Evolutionary conservation across 2,329 filamentous ascomycete genomes (phyloP), one percentile per base, ranked within the genome.

Genomic region (Nakataea oryzae): DNA sequence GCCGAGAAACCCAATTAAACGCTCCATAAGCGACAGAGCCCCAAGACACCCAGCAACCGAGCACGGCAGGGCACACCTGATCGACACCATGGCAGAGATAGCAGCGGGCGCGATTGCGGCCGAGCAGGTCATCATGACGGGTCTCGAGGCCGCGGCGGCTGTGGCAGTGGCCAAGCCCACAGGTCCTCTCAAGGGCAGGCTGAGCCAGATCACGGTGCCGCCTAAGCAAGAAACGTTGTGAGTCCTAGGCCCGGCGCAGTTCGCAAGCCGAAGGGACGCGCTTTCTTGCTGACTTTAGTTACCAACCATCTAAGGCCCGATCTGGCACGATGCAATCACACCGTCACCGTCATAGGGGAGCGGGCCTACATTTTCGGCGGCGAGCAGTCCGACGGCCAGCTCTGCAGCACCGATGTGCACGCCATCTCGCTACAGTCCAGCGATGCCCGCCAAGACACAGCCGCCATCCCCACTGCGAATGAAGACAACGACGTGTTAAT

Each of bases 361-460:
- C 78, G 79, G 65, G 81, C 81, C 32, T 83, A 83, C 68, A 78
- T 85, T 61, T 84, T 84, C 64, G 81, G 82, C 8, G 82, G 82
- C 61, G 74, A 78, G 66, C 70, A 66, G 1, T 67, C 70, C 56
- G 68, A 67, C 54, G 67, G 74, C 64, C 64, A 73, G 63, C 72
- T 82, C 29, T 80, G 79, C 34, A 74, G 76, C 62, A 80, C 80
- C 67, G 76, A 78, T 61, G 76, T 85, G 59, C 79, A 84, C 66
- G 75, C 79, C 27, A 70, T 85, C 60, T 78, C 81, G 14, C 68
- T 85, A n/a, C n/a, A n/a, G 2, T 79, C 81, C 0, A 73, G 74
- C 14, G 73, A 74, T 12, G 74, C 74, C n/a, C 72, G 26, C 8
- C n/a, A 11, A 50, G 30, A 21, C 28, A 60, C 47, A 5, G 8